Evolutionary conservation across 441 rosid genomes (phyloP).

Genomic region (Mallotus japonicus): DNA sequence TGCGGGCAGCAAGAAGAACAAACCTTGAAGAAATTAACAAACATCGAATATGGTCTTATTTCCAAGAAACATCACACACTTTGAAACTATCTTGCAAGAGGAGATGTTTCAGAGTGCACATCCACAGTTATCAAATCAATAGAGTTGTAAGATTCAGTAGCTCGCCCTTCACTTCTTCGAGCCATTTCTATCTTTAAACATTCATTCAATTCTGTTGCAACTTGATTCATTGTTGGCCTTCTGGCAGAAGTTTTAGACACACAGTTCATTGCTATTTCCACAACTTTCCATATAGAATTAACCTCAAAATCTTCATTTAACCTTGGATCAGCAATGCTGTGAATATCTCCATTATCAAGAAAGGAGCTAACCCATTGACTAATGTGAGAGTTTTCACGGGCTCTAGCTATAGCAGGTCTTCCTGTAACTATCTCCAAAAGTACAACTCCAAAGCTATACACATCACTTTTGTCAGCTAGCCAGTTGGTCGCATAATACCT

Average conservation of each 20-base stretch:
- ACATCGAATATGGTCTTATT: too few species aligned
- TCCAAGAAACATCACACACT: too few species aligned
- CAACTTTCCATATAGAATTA: conserved; percentile 51
- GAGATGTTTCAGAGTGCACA: conserved; percentile 1
- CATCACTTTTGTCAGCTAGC: conserved; percentile 58
- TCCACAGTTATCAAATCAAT: background rate
- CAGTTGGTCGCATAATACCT: conserved; percentile 45
- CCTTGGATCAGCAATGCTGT: conserved; percentile 47
- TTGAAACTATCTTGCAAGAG: background rate
- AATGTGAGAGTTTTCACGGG: conserved; percentile 24
- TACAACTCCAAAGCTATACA: conserved; percentile 60
- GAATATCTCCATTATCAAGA: conserved; percentile 45
- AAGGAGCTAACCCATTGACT: conserved; percentile 45
- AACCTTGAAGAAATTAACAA: too few species aligned
- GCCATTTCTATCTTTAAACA: conserved; percentile 38
- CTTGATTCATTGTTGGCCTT: conserved; percentile 51
- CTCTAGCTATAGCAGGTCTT: conserved; percentile 32
- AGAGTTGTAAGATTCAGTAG: background rate
- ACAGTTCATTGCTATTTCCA: conserved; percentile 55
- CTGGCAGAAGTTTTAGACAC: conserved; percentile 24
- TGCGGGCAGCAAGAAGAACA: too few species aligned
- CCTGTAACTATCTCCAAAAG: conserved; percentile 55
- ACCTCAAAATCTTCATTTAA: conserved; percentile 39
- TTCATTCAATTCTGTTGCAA: conserved; percentile 47
- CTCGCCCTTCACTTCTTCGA: background rate